Conservation (phyloP, 352 stramenopile genomes). For the Pythium brachiatum region DNA sequence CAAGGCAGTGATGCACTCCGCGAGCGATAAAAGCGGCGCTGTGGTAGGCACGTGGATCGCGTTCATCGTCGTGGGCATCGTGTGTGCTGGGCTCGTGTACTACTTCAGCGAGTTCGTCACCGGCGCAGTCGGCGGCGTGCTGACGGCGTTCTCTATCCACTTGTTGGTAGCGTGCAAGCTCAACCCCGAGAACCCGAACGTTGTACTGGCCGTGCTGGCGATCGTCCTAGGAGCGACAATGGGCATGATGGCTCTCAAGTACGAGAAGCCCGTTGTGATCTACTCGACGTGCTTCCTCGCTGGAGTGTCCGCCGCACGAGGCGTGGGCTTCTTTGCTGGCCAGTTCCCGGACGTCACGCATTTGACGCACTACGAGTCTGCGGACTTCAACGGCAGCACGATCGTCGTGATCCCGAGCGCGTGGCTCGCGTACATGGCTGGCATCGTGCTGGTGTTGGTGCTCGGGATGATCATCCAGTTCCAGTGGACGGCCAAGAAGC, state of each 20-base stretch:
- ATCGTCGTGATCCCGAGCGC: not conserved
- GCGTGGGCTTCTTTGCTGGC: slow-evolving; percentile 58
- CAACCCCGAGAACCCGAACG: slow-evolving; percentile 41
- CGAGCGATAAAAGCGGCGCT: slow-evolving; percentile 44
- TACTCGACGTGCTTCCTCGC: slow-evolving; percentile 46
- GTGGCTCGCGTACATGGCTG: not conserved
- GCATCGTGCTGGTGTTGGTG: not conserved
- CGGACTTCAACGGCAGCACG: not conserved
- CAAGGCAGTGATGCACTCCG: slow-evolving; percentile 44
- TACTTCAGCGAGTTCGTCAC: slow-evolving; percentile 46
- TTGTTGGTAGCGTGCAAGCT: slow-evolving; percentile 49
- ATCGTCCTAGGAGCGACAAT: slow-evolving; percentile 43
- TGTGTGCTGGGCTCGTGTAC: slow-evolving; percentile 47
- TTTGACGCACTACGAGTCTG: slow-evolving; percentile 14
- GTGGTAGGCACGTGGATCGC: slow-evolving; percentile 57
- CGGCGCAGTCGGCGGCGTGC: slow-evolving; percentile 45
- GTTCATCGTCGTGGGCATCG: slow-evolving; percentile 51
- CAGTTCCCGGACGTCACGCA: slow-evolving; percentile 51
- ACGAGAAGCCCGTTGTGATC: slow-evolving; percentile 53
- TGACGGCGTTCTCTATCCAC: slow-evolving; percentile 51
- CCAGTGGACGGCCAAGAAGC: not conserved
- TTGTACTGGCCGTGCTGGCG: slow-evolving; percentile 40
- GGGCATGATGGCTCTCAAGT: slow-evolving; percentile 37
- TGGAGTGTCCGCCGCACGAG: slow-evolving; percentile 40
- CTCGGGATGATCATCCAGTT: not conserved